Conservation (phyloP, 2,329 filamentous ascomycete species). For the Coleophoma eucalyptorum region DNA sequence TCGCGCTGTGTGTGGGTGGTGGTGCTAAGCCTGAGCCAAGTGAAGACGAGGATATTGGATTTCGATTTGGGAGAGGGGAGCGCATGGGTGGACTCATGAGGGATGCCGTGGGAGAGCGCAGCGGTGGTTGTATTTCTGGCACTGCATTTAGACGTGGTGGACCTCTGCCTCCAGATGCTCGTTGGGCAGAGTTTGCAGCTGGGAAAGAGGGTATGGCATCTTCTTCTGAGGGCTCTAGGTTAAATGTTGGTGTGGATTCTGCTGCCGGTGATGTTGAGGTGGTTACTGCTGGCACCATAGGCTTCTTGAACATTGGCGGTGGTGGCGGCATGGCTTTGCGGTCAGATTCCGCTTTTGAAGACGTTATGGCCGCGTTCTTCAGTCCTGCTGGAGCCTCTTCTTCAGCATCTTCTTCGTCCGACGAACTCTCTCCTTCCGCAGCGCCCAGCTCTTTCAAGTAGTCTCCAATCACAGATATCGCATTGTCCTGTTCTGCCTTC, state of each 20-base stretch:
- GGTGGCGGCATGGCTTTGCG: conserved; percentile 35
- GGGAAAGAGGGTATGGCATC: conserved; percentile 38
- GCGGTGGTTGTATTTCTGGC: conserved; percentile 12
- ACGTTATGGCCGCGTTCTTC: background rate
- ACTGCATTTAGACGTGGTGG: conserved; percentile 12
- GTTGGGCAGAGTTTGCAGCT: conserved; percentile 47
- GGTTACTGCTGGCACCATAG: conserved; percentile 10
- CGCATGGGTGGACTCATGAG: conserved; percentile 23
- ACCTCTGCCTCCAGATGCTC: conserved; percentile 30
- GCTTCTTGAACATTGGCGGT: conserved; percentile 18
- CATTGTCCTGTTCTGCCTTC: background rate
- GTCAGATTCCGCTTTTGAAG: conserved; percentile 18
- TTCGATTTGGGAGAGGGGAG: conserved; percentile 35
- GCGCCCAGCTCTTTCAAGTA: background rate
- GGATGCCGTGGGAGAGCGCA: conserved; percentile 8
- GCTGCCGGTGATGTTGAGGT: conserved; percentile 12
- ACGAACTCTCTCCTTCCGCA: background rate
- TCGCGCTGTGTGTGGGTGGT: conserved; percentile 49
- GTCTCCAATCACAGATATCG: background rate
- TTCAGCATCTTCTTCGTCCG: background rate
- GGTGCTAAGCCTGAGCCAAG: conserved; percentile 43
- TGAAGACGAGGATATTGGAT: conserved; percentile 31
- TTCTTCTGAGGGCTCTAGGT: conserved; percentile 23
- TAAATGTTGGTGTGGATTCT: conserved; percentile 11
- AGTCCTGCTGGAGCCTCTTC: background rate